Evolutionary conservation across 2,329 filamentous ascomycete genomes (phyloP), one percentile per base, ranked within the genome.

Genomic region (Didymella segeticola): DNA sequence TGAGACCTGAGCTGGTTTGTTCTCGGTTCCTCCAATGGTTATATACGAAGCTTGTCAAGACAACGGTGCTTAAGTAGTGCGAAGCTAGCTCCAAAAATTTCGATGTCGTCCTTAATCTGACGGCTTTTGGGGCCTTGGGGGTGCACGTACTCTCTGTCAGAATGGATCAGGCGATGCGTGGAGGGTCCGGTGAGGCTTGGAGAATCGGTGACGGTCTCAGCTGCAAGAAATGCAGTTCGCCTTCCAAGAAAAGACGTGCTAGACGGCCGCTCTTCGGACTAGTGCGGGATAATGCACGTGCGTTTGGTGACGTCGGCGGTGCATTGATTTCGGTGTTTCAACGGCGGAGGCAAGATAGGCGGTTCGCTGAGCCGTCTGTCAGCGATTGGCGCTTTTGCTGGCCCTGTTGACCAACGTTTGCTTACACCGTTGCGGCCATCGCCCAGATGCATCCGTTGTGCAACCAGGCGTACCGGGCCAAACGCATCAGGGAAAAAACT

Each of bases 161-260:
- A 27, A 43, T 33, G 15, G 15, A 47, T 53, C 52, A 56, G 30
- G 38, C 47, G 37, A 56, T 47, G 30, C 17, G 47, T 47, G 43
- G 43, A 46, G 31, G 42, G 38, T 47, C 58, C 54, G 59, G 52
- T 49, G 53, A 61, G 49, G 42, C 42, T 51, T 39, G 46, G 56
- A 58, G 48, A 20, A 53, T 47, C 46, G 49, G 43, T 43, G 58
- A 53, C 12, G 33, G 56, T 36, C 36, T n/a, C 54, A 39, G 62
- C 65, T 69, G 68, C 68, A 68, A 43, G 56, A 61, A 47, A 53
- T 68, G 68, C 63, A 43, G 50, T 54, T 59, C 43, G 59, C 57
- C 62, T 69, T 68, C 68, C 66, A 55, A 56, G 66, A 69, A 62
- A 66, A 68, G 67, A 53, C 43, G 49, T 61, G 54, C 62, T 57